Conservation (phyloP, 192 early-diverging fungal genomes). For the Coemansia sp. region DNA sequence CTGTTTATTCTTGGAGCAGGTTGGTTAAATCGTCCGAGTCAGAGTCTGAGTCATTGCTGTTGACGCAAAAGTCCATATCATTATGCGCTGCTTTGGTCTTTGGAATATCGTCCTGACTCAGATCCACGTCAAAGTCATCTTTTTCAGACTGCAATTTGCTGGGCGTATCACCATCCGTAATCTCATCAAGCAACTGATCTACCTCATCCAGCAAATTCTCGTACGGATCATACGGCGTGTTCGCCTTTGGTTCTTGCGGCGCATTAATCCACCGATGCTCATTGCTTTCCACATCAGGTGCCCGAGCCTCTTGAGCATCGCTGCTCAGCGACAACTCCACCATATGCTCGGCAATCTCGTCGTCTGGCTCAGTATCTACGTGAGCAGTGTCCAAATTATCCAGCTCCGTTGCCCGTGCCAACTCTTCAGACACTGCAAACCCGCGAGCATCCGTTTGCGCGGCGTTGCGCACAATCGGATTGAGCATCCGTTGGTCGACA, state of each 20-base stretch:
- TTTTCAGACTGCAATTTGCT: background rate
- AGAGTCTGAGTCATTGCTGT: slow-evolving; percentile 14
- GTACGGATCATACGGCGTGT: slow-evolving; percentile 41
- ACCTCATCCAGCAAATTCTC: slow-evolving; percentile 55
- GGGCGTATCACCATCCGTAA: slow-evolving; percentile 36
- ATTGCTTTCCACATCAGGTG: background rate
- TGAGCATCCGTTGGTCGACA: slow-evolving; percentile 41
- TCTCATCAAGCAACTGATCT: slow-evolving; percentile 50
- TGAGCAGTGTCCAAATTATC: background rate
- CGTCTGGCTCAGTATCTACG: slow-evolving; percentile 5
- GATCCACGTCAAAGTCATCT: background rate
- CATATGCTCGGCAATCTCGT: slow-evolving; percentile 29
- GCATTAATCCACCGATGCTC: slow-evolving; percentile 24
- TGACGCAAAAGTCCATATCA: slow-evolving; percentile 36
- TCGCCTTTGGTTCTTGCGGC: slow-evolving; percentile 20
- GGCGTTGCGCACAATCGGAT: slow-evolving; percentile 37
- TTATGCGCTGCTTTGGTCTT: background rate
- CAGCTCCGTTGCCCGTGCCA: slow-evolving; percentile 2
- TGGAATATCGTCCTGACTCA: slow-evolving; percentile 4
- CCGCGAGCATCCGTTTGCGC: slow-evolving; percentile 9
- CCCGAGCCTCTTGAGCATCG: background rate
- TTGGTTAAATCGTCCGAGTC: slow-evolving; percentile 34
- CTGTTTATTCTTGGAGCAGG: slow-evolving; percentile 14
- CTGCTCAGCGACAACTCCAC: slow-evolving; percentile 21
- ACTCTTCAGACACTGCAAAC: slow-evolving; percentile 5